Evolutionary conservation across 2,329 filamentous ascomycete species (phyloP), one percentile per base, ranked within the genome.

Genomic region (Colletotrichum kahawae): DNA sequence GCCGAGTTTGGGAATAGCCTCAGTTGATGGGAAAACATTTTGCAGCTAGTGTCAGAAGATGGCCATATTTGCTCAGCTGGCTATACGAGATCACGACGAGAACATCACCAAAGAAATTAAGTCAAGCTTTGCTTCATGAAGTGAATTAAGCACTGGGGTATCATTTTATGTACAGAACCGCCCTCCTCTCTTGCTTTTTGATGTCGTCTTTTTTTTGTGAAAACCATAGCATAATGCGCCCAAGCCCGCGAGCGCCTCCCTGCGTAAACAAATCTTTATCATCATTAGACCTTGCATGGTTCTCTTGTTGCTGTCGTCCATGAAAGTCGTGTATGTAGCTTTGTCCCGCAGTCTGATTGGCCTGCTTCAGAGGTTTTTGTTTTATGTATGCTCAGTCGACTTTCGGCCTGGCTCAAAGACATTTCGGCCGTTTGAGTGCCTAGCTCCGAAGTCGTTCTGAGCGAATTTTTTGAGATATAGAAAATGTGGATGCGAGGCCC

Each of bases 111-210:
- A 9, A 1, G 9, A 16, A 59, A 6, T 4, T 4, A 56, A 5
- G 5, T 1, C 24, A 59, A 31, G 5, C n/a, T 2, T 36, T 73
- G 31, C 36, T 56, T 36, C 38, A 63, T 64, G 31, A 59, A 54
- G 63, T 75, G 27, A 36, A 73, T 68, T 56, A 59, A 75, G 73
- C 69, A 73, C 70, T 73, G 56, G 73, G 73, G 73, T 75, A 75
- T 75, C 73, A 75, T 73, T 18, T 27, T 64, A 75, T 73, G n/a
- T 68, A 75, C 73, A 75, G 62, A 71, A 51, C 48, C n/a, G 69
- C 48, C 70, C 59, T 54, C 12, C 18, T 38, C 31, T 67, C 63
- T 60, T 48, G 36, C 43, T 54, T 34, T 27, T 48, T 10, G 29
- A 29, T 16, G 10, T 24, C 16, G 3, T 64, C 63, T 66, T 60